A percentile compares a stretch with the other conserved stretches of the same genome.
phyloP scores from a whole-genome alignment of 164 flowering plant species.

The Platanus orientalis region DNA sequence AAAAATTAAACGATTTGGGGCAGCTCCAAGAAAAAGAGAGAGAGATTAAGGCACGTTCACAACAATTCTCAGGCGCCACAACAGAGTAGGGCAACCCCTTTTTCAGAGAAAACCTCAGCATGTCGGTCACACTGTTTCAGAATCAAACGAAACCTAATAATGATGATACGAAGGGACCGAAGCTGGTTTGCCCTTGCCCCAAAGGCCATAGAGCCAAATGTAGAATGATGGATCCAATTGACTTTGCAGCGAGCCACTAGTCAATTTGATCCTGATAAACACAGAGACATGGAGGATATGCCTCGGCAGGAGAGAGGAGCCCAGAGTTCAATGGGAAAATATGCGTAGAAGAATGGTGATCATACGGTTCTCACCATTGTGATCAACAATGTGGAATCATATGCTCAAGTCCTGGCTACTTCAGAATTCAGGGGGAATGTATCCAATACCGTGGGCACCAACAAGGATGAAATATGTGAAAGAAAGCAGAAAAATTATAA shows the following conservation, averaged over 20 bases:
- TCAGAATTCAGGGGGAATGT: conserved; percentile 7
- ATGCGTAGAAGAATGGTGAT: conserved; percentile 7
- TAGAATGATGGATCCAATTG: conserved; percentile 14
- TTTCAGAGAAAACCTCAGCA: too few relatives aligned
- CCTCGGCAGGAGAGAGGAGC: conserved; percentile 4
- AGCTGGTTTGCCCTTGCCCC: too few relatives aligned
- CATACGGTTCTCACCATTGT: conserved; percentile 17
- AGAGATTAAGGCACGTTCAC: too few relatives aligned
- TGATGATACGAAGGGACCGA: too few relatives aligned
- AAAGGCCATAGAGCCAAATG: too few relatives aligned
- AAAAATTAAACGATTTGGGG: too few relatives aligned
- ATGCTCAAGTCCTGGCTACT: neutral
- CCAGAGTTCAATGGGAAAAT: neutral
- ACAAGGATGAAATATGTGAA: conserved; percentile 11
- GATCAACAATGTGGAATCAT: conserved; percentile 12
- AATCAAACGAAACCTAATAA: too few relatives aligned
- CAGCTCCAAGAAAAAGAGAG: too few relatives aligned
- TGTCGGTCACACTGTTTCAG: too few relatives aligned
- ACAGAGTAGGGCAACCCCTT: too few relatives aligned
- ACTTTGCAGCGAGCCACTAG: neutral
- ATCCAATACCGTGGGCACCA: neutral
- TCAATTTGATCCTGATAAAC: conserved; percentile 6
- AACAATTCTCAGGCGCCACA: too few relatives aligned
- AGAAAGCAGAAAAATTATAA: too few relatives aligned
- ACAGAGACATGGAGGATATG: conserved; percentile 1